Evolutionary conservation across 2,329 filamentous ascomycete genomes (phyloP), one percentile per base, ranked within the genome.

Genomic region (Pseudomassariella vexata): DNA sequence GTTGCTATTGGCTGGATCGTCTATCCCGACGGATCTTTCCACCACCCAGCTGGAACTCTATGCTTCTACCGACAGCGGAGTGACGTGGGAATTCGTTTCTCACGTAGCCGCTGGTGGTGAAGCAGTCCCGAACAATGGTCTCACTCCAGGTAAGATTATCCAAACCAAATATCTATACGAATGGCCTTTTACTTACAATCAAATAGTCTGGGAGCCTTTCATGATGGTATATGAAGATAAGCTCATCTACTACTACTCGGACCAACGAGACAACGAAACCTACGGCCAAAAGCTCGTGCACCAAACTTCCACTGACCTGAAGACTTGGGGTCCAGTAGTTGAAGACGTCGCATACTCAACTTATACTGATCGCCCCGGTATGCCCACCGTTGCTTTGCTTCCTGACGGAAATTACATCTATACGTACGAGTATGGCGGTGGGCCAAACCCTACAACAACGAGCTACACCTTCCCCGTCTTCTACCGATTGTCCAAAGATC

Each of bases 151-250:
- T n/a, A n/a, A n/a, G n/a, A n/a, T n/a, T n/a, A n/a, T n/a, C n/a
- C n/a, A n/a, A n/a, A n/a, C n/a, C n/a, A n/a, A n/a, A n/a, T n/a
- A n/a, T n/a, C n/a, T n/a, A n/a, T n/a, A n/a, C n/a, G n/a, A n/a
- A n/a, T n/a, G n/a, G n/a, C n/a, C n/a, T n/a, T n/a, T n/a, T n/a
- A n/a, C n/a, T n/a, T n/a, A n/a, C n/a, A n/a, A n/a, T n/a, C n/a
- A n/a, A n/a, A n/a, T n/a, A 1, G 75, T 86, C 14, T 86, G 82
- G 82, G 82, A 86, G 52, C 82, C 82, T 0, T 84, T 81, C 52
- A 56, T 85, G 24, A 49, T 76, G 50, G 61, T 68, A 26, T 68
- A 78, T 50, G 57, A 81, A 35, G 65, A 72, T 32, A 62, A 73
- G 31, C 57, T 85, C 12, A 68, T 85, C 21, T 62, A 70, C 45